A percentile compares a stretch with the other conserved stretches of the same genome.
Evolutionary conservation across 495 filamentous ascomycete genomes (phyloP).

Genomic region (Penicillium coffeae): DNA sequence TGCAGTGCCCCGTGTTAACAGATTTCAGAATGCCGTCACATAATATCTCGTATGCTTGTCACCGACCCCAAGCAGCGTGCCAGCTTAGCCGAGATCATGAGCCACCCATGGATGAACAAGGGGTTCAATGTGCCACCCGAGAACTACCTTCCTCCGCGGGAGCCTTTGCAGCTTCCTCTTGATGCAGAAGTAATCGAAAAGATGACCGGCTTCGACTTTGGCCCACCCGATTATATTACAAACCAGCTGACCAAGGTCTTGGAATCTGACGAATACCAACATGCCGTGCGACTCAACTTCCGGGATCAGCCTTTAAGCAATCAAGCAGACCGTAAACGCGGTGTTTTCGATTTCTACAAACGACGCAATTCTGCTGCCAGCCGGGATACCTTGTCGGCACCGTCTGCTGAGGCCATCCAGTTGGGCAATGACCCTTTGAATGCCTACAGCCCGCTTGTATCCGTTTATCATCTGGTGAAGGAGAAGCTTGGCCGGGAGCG

Average conservation of each 20-base stretch:
- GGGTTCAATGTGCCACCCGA: conserved; percentile 82
- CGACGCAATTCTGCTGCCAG: conserved; percentile 80
- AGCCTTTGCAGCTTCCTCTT: conserved; percentile 79
- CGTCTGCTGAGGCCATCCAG: conserved; percentile 78
- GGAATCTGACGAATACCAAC: conserved; percentile 87
- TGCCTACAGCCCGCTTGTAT: conserved; percentile 88
- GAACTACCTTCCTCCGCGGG: conserved; percentile 79
- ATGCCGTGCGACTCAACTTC: conserved; percentile 64
- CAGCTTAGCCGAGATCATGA: conserved; percentile 87
- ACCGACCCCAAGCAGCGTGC: conserved; percentile 88
- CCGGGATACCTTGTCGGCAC: conserved; percentile 81
- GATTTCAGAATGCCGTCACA: conserved; percentile 77
- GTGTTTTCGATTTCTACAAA: conserved; percentile 97
- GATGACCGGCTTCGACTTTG: conserved; percentile 99
- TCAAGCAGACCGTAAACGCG: conserved; percentile 79
- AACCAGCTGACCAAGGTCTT: conserved; percentile 77
- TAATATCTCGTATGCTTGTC: conserved; percentile 94
- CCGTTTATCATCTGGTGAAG: conserved; percentile 91
- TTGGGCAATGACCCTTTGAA: conserved; percentile 86
- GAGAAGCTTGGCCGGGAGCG: conserved; percentile 89
- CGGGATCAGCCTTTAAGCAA: conserved; percentile 60
- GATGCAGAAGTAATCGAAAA: conserved; percentile 79
- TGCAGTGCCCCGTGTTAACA: not conserved
- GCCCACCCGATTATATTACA: conserved; percentile 74
- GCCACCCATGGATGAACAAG: conserved; percentile 96